A percentile compares a stretch with the other conserved stretches of the same genome.
These are phyloP conservation scores for Hysterangium stoloniferum DNA, from an alignment of 768 basidiomycete genomes.

Conservation along the genomic window DNA sequence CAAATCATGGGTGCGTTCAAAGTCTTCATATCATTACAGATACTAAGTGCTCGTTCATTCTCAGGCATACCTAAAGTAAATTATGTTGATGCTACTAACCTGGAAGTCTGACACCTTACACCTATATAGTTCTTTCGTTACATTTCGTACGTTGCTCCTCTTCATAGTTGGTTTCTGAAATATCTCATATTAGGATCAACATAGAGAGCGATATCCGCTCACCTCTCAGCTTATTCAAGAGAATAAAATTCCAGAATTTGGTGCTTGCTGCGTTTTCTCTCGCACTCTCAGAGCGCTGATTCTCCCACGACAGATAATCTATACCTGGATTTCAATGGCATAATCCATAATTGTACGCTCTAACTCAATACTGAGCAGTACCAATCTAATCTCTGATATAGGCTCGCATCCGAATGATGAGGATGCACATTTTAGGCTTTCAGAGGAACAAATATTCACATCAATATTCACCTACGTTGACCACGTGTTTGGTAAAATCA, in stretches of 20 bases:
- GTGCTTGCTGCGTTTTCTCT: slow-evolving; percentile 32
- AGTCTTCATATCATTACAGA: background rate
- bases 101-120: slow-evolving; percentile 1
- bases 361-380: background rate
- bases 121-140: slow-evolving; percentile 84
- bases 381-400: slow-evolving; percentile 16
- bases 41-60: background rate
- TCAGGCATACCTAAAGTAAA: slow-evolving; percentile 44
- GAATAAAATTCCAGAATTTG: slow-evolving; percentile 98
- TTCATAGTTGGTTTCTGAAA: background rate
- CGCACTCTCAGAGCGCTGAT: background rate
- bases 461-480: slow-evolving; percentile 97
- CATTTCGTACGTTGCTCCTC: slow-evolving; percentile 64
- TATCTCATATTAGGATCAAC: background rate
- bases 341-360: slow-evolving; percentile 69
- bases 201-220: slow-evolving; percentile 92
- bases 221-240: slow-evolving; percentile 97
- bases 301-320: slow-evolving; percentile 54
- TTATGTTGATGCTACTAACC: background rate
- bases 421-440: slow-evolving; percentile 90
- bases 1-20: slow-evolving; percentile 8
- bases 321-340: slow-evolving; percentile 92
- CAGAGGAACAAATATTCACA: slow-evolving; percentile 96
- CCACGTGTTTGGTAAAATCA: slow-evolving; percentile 93
- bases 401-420: slow-evolving; percentile 96